Base-by-base conservation (phyloP, 83 land plant species). In the Thuja plicata region DNA sequence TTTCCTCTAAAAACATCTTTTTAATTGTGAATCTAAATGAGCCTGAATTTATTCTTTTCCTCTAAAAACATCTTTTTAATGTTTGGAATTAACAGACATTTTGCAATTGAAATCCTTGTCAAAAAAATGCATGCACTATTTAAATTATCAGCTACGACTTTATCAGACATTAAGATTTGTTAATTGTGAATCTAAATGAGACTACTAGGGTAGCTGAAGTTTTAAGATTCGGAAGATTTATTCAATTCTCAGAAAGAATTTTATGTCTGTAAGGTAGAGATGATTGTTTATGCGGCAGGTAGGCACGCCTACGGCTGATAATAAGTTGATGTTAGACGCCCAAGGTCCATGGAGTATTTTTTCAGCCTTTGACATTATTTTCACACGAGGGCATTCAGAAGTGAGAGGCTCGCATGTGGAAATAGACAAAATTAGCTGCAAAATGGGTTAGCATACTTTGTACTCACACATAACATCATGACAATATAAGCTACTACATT, bases 301-400 rank as follows among this genome's bases (percentile, higher is more conserved):
- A 32, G 66, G 85, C 54, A 74, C 5, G 34, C 38, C 77, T 55
- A 90, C 94, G 24, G 87, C 91, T n/a, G 89, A 89, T 90, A 93
- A 92, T 24, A 94, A 94, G 90, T 83, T 38, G 40, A 38, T 38
- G 45, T 5, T 43, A 43, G 5, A 43, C 3, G 45, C 1, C 40
- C 40, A 38, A 38, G 40, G 40, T 38, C 40, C 40, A 38, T 38
- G 40, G 40, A 38, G 40, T 38, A 43, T 43, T 5, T 43, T 43
- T 43, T 43, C 45, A 43, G 3, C 1, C 3, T 43, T 43, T 43
- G 45, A 43, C 45, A 43, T 43, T 46, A 38, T 38, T 38, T 2
- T 38, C 40, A 38, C 40, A 12, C 95, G 94, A 85, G 95, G 95
- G 24, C 95, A 94, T 87, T 89, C 91, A 81, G 66, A 89, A 66